Base-by-base conservation (phyloP, 1,284 basidiomycete genomes). In the Tremellales sp. region DNA sequence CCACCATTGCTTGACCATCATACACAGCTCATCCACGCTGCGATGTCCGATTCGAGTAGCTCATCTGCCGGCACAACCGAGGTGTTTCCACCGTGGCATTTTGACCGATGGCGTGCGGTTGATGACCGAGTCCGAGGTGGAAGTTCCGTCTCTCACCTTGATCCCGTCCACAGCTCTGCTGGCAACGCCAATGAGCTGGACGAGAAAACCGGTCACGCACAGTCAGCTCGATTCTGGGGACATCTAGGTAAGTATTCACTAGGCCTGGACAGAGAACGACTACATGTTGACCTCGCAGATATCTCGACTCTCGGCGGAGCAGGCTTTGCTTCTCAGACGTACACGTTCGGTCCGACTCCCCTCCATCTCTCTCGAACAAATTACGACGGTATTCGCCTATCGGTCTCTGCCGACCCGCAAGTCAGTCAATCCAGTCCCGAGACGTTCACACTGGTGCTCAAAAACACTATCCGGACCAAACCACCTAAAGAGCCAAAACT, bases 311-410 rank as follows among this genome's bases (percentile, higher is more conserved):
- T 79, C 21, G 77, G 77, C 6, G 78, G 77, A 6, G 78, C 78
- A 8, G 78, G 78, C 0, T 79, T 79, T 52, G 77, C 78, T 0
- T 78, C 77, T 4, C 78, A 78, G 52, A 61, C 68, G 0, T 70
- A 74, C 43, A 53, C 62, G 6, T 75, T 75, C 48, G 56, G 53
- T 31, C 54, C 65, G 8, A 37, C 43, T 12, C 65, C 66, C 2
- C 60, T 70, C 19, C 45, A 46, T 24, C 59, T 69, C 12, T 56
- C 67, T 17, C 54, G 52, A 7, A 13, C 43, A 17, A 27, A 42
- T 21, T 72, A 62, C 52, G 23, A 51, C 6, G 68, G 68, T 2
- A 55, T 72, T 21, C 19, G 31, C 8, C 40, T 74, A 24, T 42
- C 52, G 21, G 45, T 63, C 46, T 45, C 51, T 26, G 51, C 54